A percentile compares a stretch with the other conserved stretches of the same genome.
These are phyloP conservation scores for Glaciozyma martinii DNA, from an alignment of 768 basidiomycete genomes.

Conservation along the genomic window DNA sequence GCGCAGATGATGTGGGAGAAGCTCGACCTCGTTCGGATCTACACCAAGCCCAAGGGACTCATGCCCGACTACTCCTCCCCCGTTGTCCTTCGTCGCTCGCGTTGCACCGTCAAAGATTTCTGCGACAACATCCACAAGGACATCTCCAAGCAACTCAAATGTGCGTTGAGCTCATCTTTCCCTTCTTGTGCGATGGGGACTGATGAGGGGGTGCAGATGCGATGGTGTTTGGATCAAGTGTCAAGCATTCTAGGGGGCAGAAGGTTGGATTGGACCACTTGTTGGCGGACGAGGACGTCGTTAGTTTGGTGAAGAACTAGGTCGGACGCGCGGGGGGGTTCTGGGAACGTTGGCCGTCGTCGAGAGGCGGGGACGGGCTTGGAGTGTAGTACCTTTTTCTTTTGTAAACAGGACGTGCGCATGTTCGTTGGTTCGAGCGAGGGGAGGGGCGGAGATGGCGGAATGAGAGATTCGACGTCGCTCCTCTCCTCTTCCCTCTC, in stretches of 20 bases:
- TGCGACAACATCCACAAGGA: slow-evolving; percentile 92
- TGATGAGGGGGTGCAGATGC: neutral
- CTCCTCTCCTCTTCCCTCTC: too few species aligned
- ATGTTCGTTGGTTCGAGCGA: too few species aligned
- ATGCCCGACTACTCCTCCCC: slow-evolving; percentile 83
- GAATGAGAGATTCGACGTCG: too few species aligned
- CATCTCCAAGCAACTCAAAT: slow-evolving; percentile 69
- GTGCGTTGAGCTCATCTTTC: slow-evolving; percentile 58
- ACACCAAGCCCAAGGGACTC: slow-evolving; percentile 89
- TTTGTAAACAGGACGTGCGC: too few species aligned
- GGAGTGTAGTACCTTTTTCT: too few species aligned
- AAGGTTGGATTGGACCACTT: slow-evolving; percentile 83
- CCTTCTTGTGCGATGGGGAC: neutral
- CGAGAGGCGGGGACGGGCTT: too few species aligned
- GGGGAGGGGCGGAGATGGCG: too few species aligned
- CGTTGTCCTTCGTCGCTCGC: slow-evolving; percentile 58
- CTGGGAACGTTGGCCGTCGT: too few species aligned
- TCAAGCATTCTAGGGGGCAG: slow-evolving; percentile 94
- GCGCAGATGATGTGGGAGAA: slow-evolving; percentile 73
- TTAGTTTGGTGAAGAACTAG: slow-evolving; percentile 50
- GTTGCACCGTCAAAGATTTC: slow-evolving; percentile 59
- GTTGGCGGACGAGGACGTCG: slow-evolving; percentile 73
- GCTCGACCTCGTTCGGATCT: slow-evolving; percentile 80
- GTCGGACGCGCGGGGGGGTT: neutral
- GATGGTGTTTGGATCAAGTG: slow-evolving; percentile 90